Evolutionary conservation across 805 yeast species (phyloP).

Genomic region (Cyberlindnera veronae): DNA sequence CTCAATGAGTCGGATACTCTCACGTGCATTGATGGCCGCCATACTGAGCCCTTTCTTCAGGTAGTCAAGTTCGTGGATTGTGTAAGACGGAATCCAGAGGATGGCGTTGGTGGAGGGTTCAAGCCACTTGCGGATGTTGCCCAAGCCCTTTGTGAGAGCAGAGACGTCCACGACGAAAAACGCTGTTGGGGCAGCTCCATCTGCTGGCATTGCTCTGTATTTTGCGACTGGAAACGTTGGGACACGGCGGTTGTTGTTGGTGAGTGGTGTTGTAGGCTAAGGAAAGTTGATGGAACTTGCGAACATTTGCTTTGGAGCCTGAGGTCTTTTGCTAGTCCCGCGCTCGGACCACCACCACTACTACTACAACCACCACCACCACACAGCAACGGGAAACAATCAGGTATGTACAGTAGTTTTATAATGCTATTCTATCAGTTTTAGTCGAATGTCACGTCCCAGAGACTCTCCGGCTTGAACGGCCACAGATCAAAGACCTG

Average conservation of each 20-base stretch:
- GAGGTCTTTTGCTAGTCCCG: too few species aligned
- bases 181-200: neutral
- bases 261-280: too few species aligned
- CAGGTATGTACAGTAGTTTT: too few species aligned
- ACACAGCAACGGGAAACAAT: too few species aligned
- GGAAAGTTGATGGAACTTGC: too few species aligned
- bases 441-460: neutral
- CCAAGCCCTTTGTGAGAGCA: slow-evolving; percentile 65
- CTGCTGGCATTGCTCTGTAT: slow-evolving; percentile 1
- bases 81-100: slow-evolving; percentile 51
- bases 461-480: slow-evolving; percentile 60
- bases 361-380: too few species aligned
- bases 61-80: slow-evolving; percentile 58
- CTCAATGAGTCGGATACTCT: slow-evolving; percentile 61
- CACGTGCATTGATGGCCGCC: slow-evolving; percentile 61
- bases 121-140: slow-evolving; percentile 63
- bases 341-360: too few species aligned
- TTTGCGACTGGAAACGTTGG: neutral
- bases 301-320: too few species aligned
- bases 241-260: neutral
- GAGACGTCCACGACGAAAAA: slow-evolving; percentile 62
- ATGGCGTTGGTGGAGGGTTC: slow-evolving; percentile 34
- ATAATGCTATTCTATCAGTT: too few species aligned
- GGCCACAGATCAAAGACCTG: slow-evolving; percentile 72
- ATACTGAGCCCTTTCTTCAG: slow-evolving; percentile 51